Conservation (phyloP, 1,284 basidiomycete genomes). For the Ustilago shanxiensis region DNA sequence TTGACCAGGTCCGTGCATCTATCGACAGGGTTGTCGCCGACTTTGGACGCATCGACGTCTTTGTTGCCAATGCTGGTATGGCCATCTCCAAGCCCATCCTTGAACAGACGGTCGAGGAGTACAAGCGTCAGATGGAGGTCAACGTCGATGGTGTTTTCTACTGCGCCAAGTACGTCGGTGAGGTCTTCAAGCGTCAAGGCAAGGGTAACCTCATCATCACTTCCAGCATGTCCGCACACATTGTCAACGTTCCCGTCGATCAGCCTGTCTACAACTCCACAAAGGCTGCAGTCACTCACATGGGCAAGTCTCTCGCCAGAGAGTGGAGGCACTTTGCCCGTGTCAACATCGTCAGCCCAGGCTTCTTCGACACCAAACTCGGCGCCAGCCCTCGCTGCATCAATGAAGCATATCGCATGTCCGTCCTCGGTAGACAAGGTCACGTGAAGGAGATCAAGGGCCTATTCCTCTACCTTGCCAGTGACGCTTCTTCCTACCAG, state of each 20-base stretch:
- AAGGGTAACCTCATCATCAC: constrained; percentile 66
- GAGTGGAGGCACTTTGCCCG: constrained; percentile 68
- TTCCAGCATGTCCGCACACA: constrained; percentile 58
- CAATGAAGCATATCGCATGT: constrained; percentile 57
- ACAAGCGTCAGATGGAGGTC: constrained; percentile 58
- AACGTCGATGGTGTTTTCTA: constrained; percentile 61
- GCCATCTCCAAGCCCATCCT: constrained; percentile 51
- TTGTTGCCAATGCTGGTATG: constrained; percentile 56
- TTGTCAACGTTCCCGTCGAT: constrained; percentile 62
- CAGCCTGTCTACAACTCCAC: constrained; percentile 60
- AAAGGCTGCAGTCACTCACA: constrained; percentile 62
- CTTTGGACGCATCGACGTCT: constrained; percentile 59
- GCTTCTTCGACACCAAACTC: constrained; percentile 67
- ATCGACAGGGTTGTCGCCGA: constrained; percentile 53
- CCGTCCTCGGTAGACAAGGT: constrained; percentile 62
- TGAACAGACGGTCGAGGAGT: constrained; percentile 60
- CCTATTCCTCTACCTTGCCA: constrained; percentile 61
- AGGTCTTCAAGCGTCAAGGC: constrained; percentile 68
- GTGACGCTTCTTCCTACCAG: constrained; percentile 53
- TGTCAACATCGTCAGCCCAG: constrained; percentile 69
- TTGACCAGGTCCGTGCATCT: constrained; percentile 37
- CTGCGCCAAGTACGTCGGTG: constrained; percentile 61
- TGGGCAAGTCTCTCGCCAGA: constrained; percentile 58
- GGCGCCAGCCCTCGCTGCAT: constrained; percentile 53
- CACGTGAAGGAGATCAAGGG: constrained; percentile 68